Evolutionary conservation across 345 rosid species (phyloP).

Genomic region (Corymbia maculata): DNA sequence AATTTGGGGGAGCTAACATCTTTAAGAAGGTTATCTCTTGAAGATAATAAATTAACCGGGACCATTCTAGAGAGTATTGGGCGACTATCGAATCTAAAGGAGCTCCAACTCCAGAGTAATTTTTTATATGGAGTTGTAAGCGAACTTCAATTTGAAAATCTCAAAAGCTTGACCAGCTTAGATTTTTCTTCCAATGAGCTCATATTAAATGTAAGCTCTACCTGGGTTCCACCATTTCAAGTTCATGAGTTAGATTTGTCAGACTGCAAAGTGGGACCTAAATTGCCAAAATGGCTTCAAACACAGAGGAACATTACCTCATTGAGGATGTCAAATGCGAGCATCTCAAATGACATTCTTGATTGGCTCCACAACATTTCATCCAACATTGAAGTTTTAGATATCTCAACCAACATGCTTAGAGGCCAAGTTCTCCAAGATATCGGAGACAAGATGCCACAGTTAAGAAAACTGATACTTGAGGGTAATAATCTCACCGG

Average conservation of each 20-base stretch:
- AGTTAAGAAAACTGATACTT: background rate
- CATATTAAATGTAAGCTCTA: background rate
- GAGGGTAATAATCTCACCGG: background rate
- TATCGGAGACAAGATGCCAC: background rate
- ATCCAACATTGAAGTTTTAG: background rate
- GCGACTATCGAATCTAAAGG: background rate
- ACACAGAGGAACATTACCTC: background rate
- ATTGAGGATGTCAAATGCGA: background rate
- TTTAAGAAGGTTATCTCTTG: background rate
- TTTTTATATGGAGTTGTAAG: background rate
- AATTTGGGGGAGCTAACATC: background rate
- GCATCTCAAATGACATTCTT: background rate
- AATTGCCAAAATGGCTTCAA: background rate
- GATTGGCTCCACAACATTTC: background rate
- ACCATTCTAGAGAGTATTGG: background rate
- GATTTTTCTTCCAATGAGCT: background rate
- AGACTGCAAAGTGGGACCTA: background rate
- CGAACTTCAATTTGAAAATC: background rate
- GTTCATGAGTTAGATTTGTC: background rate
- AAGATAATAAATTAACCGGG: background rate
- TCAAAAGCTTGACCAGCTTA: fast-evolving
- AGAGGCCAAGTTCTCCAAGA: background rate
- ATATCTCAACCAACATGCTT: background rate
- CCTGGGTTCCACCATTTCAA: background rate
- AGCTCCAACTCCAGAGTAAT: background rate